Conservation (phyloP, 345 rosid genomes). For the Salix purpurea region DNA sequence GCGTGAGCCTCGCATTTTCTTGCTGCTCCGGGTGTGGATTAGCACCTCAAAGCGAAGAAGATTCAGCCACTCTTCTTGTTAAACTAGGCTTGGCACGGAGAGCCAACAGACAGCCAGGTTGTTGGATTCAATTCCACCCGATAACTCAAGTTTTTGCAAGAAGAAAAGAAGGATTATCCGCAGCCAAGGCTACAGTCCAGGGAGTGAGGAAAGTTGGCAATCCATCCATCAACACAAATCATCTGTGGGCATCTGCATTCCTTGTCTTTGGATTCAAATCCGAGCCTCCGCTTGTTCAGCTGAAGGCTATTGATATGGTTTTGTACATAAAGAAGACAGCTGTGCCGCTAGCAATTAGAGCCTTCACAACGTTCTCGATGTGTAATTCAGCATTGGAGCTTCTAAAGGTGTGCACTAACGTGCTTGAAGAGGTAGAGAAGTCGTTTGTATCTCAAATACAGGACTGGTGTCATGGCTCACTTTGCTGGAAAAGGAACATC, state of each 20-base stretch:
- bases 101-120: slow-evolving; percentile 54
- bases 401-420: slow-evolving; percentile 78
- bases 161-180: slow-evolving; percentile 48
- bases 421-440: slow-evolving; percentile 87
- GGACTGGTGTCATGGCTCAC: slow-evolving; percentile 76
- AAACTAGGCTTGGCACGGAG: slow-evolving; percentile 67
- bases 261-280: slow-evolving; percentile 87
- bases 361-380: slow-evolving; percentile 77
- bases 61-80: slow-evolving; percentile 63
- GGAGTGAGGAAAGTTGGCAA: slow-evolving; percentile 56
- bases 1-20: slow-evolving; percentile 44
- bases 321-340: slow-evolving; percentile 77
- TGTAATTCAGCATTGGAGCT: slow-evolving; percentile 87
- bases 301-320: slow-evolving; percentile 70
- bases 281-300: slow-evolving; percentile 70
- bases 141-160: slow-evolving; percentile 60
- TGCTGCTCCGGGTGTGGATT: slow-evolving; percentile 67
- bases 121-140: slow-evolving; percentile 80
- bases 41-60: slow-evolving; percentile 72
- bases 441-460: slow-evolving; percentile 81
- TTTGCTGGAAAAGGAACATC: slow-evolving; percentile 76
- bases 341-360: slow-evolving; percentile 70
- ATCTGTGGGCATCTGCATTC: slow-evolving; percentile 87
- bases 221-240: slow-evolving; percentile 54
- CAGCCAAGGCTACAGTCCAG: slow-evolving; percentile 61